Evolutionary conservation across 2,329 filamentous ascomycete species (phyloP).

Genomic region (Trichoderma breve): DNA sequence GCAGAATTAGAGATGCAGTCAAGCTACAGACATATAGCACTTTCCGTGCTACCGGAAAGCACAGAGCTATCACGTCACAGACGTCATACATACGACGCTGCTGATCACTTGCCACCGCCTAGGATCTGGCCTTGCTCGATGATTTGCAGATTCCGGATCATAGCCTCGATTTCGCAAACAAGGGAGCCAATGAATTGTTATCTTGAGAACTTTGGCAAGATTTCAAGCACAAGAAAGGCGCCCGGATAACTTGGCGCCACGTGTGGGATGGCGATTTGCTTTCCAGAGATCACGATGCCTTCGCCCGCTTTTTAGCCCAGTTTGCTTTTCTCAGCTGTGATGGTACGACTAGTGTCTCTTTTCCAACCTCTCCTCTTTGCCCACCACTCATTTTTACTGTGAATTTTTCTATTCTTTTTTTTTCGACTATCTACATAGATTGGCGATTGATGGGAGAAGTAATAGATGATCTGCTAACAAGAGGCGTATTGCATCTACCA

Average conservation of each 20-base stretch:
- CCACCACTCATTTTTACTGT: not conserved
- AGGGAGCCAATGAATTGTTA: not conserved
- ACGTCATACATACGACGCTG: constrained; percentile 7
- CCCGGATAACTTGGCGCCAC: not conserved
- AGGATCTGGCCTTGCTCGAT: not conserved
- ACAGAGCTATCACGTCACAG: not conserved
- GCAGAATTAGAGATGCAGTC: not conserved
- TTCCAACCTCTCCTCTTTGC: not conserved
- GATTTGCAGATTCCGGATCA: not conserved
- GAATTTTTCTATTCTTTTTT: not conserved
- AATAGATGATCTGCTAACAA: not conserved
- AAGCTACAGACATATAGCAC: not conserved
- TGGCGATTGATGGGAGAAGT: not conserved
- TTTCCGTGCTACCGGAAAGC: not conserved
- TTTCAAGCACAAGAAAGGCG: not conserved
- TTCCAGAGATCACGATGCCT: not conserved
- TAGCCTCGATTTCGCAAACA: not conserved
- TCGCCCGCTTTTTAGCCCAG: not conserved
- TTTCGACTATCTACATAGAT: not conserved
- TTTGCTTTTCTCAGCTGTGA: not conserved
- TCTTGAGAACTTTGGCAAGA: not conserved
- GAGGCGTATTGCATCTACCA: not conserved
- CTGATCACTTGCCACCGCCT: not conserved
- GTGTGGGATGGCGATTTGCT: constrained; percentile 1
- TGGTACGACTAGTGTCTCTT: not conserved